Conservation (phyloP, 2,329 filamentous ascomycete species). For the Pseudocercospora crystallina region DNA sequence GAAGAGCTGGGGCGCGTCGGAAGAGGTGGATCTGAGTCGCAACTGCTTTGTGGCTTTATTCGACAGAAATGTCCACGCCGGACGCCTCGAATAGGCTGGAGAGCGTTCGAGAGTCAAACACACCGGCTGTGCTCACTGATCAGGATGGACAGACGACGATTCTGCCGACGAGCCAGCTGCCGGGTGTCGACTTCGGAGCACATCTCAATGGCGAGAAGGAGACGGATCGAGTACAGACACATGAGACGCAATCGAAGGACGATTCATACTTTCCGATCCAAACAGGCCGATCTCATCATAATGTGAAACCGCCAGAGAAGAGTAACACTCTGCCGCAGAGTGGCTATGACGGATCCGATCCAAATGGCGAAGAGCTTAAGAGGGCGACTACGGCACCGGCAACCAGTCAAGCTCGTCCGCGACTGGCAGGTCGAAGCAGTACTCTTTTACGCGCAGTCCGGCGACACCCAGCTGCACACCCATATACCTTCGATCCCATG, state of each 20-base stretch:
- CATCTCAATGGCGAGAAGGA: slow-evolving; percentile 7
- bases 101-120: neutral
- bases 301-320: slow-evolving; percentile 10
- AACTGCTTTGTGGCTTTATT: too few relatives aligned
- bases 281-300: neutral
- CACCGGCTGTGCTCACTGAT: slow-evolving; percentile 14
- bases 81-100: neutral
- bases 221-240: neutral
- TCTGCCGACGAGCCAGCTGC: slow-evolving; percentile 17
- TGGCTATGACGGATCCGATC: slow-evolving; percentile 1
- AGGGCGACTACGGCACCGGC: slow-evolving; percentile 20
- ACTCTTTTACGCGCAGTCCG: slow-evolving; percentile 26
- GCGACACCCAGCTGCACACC: slow-evolving; percentile 20
- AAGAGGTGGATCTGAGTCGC: too few relatives aligned
- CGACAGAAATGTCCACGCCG: slow-evolving; percentile 1
- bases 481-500: slow-evolving; percentile 32
- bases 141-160: slow-evolving; percentile 10
- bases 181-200: slow-evolving; percentile 21
- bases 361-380: slow-evolving; percentile 11
- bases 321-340: slow-evolving; percentile 9
- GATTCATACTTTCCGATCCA: slow-evolving; percentile 13
- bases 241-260: too few relatives aligned
- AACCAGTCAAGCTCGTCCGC: slow-evolving; percentile 11
- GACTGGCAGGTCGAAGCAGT: slow-evolving; percentile 16
- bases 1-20: too few relatives aligned